Conservation (phyloP, 495 filamentous ascomycete species). For the Aspergillus funiculosus region DNA sequence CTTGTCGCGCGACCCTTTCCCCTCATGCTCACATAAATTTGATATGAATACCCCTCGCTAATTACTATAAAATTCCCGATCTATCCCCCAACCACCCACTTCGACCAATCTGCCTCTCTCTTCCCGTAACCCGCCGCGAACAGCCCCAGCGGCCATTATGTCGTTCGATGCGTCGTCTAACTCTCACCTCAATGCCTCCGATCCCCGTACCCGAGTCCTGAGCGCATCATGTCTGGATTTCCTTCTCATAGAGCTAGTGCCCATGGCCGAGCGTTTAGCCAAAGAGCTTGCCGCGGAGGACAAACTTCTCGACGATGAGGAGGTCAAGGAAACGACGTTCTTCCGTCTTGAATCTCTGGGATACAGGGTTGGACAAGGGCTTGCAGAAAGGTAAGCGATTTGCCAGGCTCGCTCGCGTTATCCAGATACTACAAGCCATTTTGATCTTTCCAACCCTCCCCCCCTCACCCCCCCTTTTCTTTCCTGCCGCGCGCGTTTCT, state of each 20-base stretch:
- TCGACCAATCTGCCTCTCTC: background rate
- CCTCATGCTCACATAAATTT: background rate
- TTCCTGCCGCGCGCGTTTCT: too few species aligned
- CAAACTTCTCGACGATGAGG: constrained; percentile 60
- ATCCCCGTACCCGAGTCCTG: constrained; percentile 72
- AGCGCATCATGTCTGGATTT: constrained; percentile 82
- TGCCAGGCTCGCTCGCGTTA: too few species aligned
- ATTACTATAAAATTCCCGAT: background rate
- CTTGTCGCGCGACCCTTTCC: too few species aligned
- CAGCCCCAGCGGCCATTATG: constrained; percentile 42
- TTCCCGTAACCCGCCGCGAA: background rate
- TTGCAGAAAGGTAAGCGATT: constrained; percentile 82
- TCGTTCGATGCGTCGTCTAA: constrained; percentile 62
- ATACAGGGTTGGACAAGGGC: constrained; percentile 86
- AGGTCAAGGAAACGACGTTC: constrained; percentile 74
- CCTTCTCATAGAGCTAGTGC: constrained; percentile 92
- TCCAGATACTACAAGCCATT: too few species aligned
- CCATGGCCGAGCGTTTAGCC: constrained; percentile 77
- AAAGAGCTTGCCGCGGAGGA: constrained; percentile 34
- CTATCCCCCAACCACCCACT: too few species aligned
- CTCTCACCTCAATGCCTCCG: constrained; percentile 65
- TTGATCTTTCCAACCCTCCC: too few species aligned
- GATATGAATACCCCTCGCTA: background rate
- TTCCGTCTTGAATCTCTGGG: constrained; percentile 79
- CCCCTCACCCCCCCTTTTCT: too few species aligned